Percentiles rank a stretch among this genome's conserved stretches.
These are phyloP conservation scores for Phytophthora idaei DNA, from an alignment of 352 stramenopile genomes.

Conservation along the genomic window DNA sequence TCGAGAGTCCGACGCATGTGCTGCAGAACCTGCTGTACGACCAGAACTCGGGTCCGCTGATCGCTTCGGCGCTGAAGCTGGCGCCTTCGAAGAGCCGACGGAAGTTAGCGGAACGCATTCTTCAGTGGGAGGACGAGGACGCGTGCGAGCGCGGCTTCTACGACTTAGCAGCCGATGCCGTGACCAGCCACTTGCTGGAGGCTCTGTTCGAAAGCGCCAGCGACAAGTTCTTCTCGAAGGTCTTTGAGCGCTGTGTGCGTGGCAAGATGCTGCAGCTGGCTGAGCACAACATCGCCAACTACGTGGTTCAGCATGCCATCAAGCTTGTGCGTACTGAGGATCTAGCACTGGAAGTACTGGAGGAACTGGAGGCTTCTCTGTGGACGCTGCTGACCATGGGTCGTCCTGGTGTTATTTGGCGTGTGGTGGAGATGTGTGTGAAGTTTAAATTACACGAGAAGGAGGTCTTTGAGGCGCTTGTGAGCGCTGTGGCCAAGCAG, in stretches of 20 bases:
- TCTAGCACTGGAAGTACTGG: slow-evolving; percentile 56
- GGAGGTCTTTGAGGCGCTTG: slow-evolving; percentile 55
- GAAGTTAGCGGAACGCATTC: slow-evolving; percentile 64
- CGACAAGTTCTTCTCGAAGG: slow-evolving; percentile 69
- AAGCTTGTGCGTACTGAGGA: slow-evolving; percentile 50
- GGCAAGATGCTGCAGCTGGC: slow-evolving; percentile 71
- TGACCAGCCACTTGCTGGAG: slow-evolving; percentile 83
- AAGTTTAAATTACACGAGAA: slow-evolving; percentile 60
- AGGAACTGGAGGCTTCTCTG: slow-evolving; percentile 60
- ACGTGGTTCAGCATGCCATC: slow-evolving; percentile 81
- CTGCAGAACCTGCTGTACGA: slow-evolving; percentile 75
- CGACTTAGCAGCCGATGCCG: slow-evolving; percentile 70
- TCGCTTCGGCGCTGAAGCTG: slow-evolving; percentile 67
- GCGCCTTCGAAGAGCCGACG: slow-evolving; percentile 52
- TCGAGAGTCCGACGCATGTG: slow-evolving; percentile 44
- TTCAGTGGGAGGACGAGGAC: slow-evolving; percentile 75
- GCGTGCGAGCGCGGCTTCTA: slow-evolving; percentile 59
- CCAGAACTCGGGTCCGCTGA: slow-evolving; percentile 73
- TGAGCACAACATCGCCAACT: slow-evolving; percentile 81
- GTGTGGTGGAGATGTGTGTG: slow-evolving; percentile 75
- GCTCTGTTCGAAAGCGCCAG: slow-evolving; percentile 59
- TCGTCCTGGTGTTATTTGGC: slow-evolving; percentile 77
- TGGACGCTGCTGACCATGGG: slow-evolving; percentile 80
- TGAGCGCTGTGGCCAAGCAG: slow-evolving; percentile 73
- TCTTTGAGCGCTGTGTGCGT: slow-evolving; percentile 71